Evolutionary conservation across 345 rosid species (phyloP).

Genomic region (Rhodomyrtus tomentosa): DNA sequence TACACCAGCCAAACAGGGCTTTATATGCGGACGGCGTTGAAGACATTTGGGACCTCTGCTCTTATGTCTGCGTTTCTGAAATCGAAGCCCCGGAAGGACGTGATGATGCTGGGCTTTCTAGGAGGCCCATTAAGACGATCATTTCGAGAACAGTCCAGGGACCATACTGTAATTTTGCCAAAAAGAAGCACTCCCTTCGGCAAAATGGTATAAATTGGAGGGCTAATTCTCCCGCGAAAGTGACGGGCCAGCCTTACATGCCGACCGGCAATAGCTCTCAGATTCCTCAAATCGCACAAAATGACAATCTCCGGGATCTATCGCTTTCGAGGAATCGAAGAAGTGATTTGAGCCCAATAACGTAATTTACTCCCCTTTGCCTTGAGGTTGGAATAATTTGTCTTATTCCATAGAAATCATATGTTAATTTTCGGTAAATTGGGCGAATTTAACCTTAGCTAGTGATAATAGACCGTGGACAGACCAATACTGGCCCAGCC

Average conservation of each 20-base stretch:
- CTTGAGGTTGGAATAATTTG: neutral
- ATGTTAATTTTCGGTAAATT: neutral
- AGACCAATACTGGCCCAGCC: neutral
- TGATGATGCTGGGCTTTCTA: neutral
- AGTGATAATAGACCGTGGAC: neutral
- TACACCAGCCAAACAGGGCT: neutral
- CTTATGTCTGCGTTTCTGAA: neutral
- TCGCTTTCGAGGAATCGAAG: neutral
- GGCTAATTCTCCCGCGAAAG: neutral
- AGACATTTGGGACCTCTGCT: neutral
- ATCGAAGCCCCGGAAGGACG: neutral
- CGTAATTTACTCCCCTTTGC: neutral
- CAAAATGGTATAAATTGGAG: neutral
- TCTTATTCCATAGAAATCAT: neutral
- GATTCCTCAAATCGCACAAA: neutral
- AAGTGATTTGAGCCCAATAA: neutral
- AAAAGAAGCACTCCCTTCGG: neutral
- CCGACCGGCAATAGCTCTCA: neutral
- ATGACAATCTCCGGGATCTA: neutral
- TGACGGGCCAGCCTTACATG: neutral
- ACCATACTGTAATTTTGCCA: neutral
- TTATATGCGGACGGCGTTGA: neutral
- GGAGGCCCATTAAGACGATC: neutral
- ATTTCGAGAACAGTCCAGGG: neutral
- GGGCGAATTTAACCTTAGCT: neutral